Evolutionary conservation across 495 filamentous ascomycete species (phyloP).

Genomic region (Xylaria flabelliformis): DNA sequence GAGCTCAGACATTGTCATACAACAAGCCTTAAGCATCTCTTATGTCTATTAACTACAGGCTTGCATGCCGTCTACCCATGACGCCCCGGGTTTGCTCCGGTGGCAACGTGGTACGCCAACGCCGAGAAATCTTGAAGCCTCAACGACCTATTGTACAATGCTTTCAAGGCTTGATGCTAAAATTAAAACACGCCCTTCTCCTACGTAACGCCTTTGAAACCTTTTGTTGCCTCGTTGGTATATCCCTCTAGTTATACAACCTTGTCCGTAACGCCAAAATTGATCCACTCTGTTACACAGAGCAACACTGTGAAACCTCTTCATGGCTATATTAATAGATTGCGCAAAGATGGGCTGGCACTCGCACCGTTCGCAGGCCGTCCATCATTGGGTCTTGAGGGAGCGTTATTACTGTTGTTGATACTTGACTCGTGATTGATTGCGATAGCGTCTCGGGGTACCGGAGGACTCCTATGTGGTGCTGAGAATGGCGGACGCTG

Average conservation of each 20-base stretch:
- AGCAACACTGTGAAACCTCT: slow-evolving; percentile 28
- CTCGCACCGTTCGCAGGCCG: slow-evolving; percentile 67
- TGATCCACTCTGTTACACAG: slow-evolving; percentile 31
- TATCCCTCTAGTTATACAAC: slow-evolving; percentile 45
- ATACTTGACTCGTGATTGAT: slow-evolving; percentile 44
- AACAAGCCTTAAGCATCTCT: neutral
- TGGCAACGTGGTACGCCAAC: slow-evolving; percentile 6
- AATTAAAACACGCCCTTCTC: slow-evolving; percentile 7
- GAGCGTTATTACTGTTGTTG: slow-evolving; percentile 27
- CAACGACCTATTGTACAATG: slow-evolving; percentile 26
- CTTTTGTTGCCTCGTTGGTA: slow-evolving; percentile 35
- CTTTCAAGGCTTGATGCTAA: slow-evolving; percentile 23
- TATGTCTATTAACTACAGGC: slow-evolving; percentile 20
- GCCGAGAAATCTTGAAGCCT: slow-evolving; percentile 7
- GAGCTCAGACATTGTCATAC: neutral
- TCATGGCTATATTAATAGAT: slow-evolving; percentile 58
- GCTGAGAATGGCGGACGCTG: slow-evolving; percentile 41
- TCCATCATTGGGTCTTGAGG: slow-evolving; percentile 44
- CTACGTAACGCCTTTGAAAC: slow-evolving; percentile 22
- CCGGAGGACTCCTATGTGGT: slow-evolving; percentile 47
- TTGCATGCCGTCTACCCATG: slow-evolving; percentile 23
- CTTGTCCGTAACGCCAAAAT: slow-evolving; percentile 28
- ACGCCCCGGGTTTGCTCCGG: slow-evolving; percentile 5
- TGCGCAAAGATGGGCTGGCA: slow-evolving; percentile 76
- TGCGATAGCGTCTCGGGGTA: slow-evolving; percentile 36